Conservation (phyloP, 495 filamentous ascomycete species). For the Thozetella sp. region DNA sequence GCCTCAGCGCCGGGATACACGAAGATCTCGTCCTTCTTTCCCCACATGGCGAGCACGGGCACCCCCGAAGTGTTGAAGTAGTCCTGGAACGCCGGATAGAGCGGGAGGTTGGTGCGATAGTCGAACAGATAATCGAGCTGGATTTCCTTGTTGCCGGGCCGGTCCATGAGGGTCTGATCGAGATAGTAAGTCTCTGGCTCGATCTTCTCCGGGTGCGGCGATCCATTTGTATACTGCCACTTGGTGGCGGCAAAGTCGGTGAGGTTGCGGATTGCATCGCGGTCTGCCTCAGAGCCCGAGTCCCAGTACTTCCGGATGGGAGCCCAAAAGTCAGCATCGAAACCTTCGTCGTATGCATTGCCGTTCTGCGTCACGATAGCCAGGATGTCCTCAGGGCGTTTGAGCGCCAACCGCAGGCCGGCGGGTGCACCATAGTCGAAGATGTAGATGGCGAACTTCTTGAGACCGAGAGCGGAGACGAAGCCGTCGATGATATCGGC, state of each 20-base stretch:
- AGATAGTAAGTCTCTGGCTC: slow-evolving; percentile 51
- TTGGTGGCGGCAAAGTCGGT: slow-evolving; percentile 49
- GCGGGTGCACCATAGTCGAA: slow-evolving; percentile 70
- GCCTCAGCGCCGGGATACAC: slow-evolving; percentile 59
- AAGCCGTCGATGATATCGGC: slow-evolving; percentile 48
- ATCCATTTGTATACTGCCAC: slow-evolving; percentile 57
- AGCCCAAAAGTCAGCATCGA: slow-evolving; percentile 56
- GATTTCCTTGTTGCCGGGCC: slow-evolving; percentile 52
- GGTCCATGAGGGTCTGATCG: slow-evolving; percentile 52
- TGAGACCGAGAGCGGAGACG: slow-evolving; percentile 42
- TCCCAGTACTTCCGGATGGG: slow-evolving; percentile 51
- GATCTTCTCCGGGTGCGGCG: slow-evolving; percentile 32
- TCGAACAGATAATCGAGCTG: slow-evolving; percentile 63
- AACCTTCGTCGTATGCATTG: slow-evolving; percentile 65
- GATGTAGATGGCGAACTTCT: slow-evolving; percentile 58
- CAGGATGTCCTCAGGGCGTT: slow-evolving; percentile 43
- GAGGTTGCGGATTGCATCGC: slow-evolving; percentile 36
- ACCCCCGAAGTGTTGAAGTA: slow-evolving; percentile 56
- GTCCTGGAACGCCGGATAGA: slow-evolving; percentile 61
- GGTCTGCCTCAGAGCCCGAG: slow-evolving; percentile 32
- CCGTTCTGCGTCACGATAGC: slow-evolving; percentile 65
- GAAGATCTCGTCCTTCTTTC: slow-evolving; percentile 62
- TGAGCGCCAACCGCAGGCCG: slow-evolving; percentile 54
- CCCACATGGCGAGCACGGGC: slow-evolving; percentile 63
- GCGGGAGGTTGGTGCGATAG: slow-evolving; percentile 53